Evolutionary conservation across 208 protist genomes (phyloP).

Genomic region (Trypanosoma scelopori): DNA sequence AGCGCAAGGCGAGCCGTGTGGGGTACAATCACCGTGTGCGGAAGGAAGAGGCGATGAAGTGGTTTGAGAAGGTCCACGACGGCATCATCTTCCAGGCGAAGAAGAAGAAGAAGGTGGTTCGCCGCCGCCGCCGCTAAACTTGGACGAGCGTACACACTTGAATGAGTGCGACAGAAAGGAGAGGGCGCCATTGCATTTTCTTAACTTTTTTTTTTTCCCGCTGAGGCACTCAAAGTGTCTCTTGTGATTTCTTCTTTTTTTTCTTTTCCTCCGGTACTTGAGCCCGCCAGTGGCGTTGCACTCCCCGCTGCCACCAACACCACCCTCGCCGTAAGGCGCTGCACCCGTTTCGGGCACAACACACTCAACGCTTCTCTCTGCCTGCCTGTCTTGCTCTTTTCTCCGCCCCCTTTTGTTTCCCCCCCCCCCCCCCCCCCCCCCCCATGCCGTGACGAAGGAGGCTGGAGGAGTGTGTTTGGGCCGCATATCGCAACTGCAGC

Average conservation of each 20-base stretch:
- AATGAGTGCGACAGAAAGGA: too few relatives aligned
- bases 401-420: too few relatives aligned
- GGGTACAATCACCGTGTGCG: constrained; percentile 95
- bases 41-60: constrained; percentile 98
- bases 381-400: neutral
- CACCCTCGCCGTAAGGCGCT: neutral
- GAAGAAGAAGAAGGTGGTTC: constrained; percentile 97
- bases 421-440: too few relatives aligned
- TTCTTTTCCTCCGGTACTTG: constrained; percentile 3
- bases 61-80: constrained; percentile 99
- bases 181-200: neutral
- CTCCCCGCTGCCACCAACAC: neutral
- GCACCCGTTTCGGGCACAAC: neutral
- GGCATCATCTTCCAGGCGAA: constrained; percentile 94
- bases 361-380: neutral
- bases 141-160: too few relatives aligned
- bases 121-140: constrained; percentile 99
- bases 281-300: neutral
- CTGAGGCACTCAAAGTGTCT: constrained; percentile 3
- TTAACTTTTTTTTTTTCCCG: constrained; percentile 2
- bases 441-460: neutral
- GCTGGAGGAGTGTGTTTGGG: too few relatives aligned
- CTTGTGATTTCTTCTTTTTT: constrained; percentile 18
- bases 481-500: neutral
- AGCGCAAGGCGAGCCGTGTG: constrained; percentile 81